A percentile compares a stretch with the other conserved stretches of the same genome.
These are phyloP conservation scores for Aspergillus aculeatinus DNA, from an alignment of 2,329 filamentous ascomycete species.

Conservation along the genomic window DNA sequence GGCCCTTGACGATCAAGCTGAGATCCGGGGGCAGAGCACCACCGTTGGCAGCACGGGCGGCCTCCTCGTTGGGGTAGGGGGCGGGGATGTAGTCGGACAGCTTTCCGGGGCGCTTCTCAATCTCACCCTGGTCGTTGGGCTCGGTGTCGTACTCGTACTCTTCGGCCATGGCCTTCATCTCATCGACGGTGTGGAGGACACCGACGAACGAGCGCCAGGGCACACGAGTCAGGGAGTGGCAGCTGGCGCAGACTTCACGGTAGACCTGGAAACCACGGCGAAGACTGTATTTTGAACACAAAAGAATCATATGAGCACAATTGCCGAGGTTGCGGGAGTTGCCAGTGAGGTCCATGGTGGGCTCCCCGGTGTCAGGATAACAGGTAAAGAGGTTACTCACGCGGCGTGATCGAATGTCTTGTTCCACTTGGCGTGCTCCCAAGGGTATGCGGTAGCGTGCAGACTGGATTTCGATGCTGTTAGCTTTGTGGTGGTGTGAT, in stretches of 20 bases:
- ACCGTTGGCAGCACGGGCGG: slow-evolving; percentile 95
- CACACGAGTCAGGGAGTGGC: slow-evolving; percentile 92
- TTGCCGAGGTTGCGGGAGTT: slow-evolving; percentile 14
- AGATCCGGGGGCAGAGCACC: slow-evolving; percentile 97
- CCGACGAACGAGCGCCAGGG: slow-evolving; percentile 93
- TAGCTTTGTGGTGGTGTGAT: slow-evolving; percentile 23
- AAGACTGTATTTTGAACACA: slow-evolving; percentile 59
- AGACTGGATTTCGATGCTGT: slow-evolving; percentile 60
- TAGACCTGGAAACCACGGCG: slow-evolving; percentile 99
- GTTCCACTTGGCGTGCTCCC: slow-evolving; percentile 87
- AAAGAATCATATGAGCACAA: slow-evolving; percentile 23
- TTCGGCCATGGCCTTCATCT: slow-evolving; percentile 95
- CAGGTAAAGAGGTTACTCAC: slow-evolving; percentile 57
- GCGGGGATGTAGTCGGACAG: slow-evolving; percentile 93
- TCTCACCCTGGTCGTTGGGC: slow-evolving; percentile 96
- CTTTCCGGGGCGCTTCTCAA: slow-evolving; percentile 98
- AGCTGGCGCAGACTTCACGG: slow-evolving; percentile 95
- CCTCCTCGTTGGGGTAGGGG: slow-evolving; percentile 99
- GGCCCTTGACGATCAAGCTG: slow-evolving; percentile 94
- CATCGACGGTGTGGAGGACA: slow-evolving; percentile 88
- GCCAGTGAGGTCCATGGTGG: slow-evolving; percentile 9
- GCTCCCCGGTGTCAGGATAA: neutral
- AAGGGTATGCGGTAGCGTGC: slow-evolving; percentile 87
- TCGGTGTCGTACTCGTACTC: slow-evolving; percentile 98
- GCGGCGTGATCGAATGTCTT: slow-evolving; percentile 97